phyloP scores from a whole-genome alignment of 164 flowering plant species.

The Nymphaea colorata region DNA sequence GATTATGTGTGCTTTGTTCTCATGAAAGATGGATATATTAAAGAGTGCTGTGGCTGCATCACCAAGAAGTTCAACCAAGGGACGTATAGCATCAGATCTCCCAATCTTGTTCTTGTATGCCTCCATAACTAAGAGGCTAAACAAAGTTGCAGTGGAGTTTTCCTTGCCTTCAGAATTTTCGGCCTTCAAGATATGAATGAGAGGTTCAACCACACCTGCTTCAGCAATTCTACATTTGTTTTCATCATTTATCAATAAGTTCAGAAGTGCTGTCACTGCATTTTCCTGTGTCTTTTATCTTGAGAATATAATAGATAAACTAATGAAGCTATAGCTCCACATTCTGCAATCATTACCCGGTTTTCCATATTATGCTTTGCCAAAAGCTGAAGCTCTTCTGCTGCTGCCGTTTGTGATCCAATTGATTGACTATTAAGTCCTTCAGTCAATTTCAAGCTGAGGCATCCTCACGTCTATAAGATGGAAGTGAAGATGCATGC shows the following conservation, averaged over 20 bases:
- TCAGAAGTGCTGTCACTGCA: conserved; percentile 84
- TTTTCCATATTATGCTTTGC: conserved; percentile 73
- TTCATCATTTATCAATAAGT: conserved; percentile 63
- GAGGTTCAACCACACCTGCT: conserved; percentile 71
- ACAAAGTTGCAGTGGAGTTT: conserved; percentile 84
- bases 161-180: conserved; percentile 72
- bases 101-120: conserved; percentile 76
- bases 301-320: conserved; percentile 53
- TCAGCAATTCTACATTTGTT: conserved; percentile 66
- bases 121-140: conserved; percentile 72
- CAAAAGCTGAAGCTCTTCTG: conserved; percentile 65
- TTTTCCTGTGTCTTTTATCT: conserved; percentile 55
- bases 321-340: conserved; percentile 67
- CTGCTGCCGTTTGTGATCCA: conserved; percentile 55
- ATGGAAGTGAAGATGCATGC: neutral
- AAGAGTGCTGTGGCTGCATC: conserved; percentile 95
- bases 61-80: conserved; percentile 69
- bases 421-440: conserved; percentile 43
- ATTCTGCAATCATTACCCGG: conserved; percentile 52
- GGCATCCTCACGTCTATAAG: neutral
- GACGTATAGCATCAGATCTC: conserved; percentile 69
- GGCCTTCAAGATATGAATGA: conserved; percentile 55
- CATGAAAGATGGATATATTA: conserved; percentile 79
- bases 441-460: conserved; percentile 30
- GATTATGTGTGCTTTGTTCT: conserved; percentile 82